These are phyloP conservation scores for Trichoderma asperelloides DNA, from an alignment of 495 filamentous ascomycete genomes.

Conservation along the genomic window DNA sequence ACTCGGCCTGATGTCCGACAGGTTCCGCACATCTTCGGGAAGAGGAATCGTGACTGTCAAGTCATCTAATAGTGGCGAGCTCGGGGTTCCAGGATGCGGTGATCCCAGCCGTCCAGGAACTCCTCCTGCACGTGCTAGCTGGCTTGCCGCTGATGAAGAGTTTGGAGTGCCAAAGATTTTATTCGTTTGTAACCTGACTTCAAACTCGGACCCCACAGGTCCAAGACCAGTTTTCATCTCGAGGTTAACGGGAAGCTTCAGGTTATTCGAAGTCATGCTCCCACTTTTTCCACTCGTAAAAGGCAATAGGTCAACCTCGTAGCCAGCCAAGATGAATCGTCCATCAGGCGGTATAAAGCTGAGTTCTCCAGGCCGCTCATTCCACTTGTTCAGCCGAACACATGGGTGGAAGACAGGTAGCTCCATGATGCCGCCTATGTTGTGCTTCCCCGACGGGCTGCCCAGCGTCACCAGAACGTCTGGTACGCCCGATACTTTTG, in stretches of 20 bases:
- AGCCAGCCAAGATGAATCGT: slow-evolving; percentile 87
- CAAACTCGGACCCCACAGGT: slow-evolving; percentile 68
- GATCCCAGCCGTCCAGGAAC: slow-evolving; percentile 33
- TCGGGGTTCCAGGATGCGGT: slow-evolving; percentile 33
- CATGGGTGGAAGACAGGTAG: slow-evolving; percentile 97
- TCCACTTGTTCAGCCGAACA: slow-evolving; percentile 78
- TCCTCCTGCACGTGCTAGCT: slow-evolving; percentile 38
- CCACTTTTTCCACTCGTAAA: slow-evolving; percentile 35
- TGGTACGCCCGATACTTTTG: slow-evolving; percentile 88
- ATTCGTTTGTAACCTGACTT: slow-evolving; percentile 67
- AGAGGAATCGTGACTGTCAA: slow-evolving; percentile 75
- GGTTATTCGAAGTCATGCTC: slow-evolving; percentile 39
- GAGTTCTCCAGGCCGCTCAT: slow-evolving; percentile 76
- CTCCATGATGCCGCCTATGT: slow-evolving; percentile 63
- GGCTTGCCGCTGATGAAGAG: slow-evolving; percentile 14
- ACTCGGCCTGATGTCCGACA: slow-evolving; percentile 75
- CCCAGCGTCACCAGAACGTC: slow-evolving; percentile 77
- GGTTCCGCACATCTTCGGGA: slow-evolving; percentile 69
- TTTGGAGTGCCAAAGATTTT: slow-evolving; percentile 48
- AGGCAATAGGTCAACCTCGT: slow-evolving; percentile 86
- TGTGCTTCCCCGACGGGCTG: slow-evolving; percentile 64
- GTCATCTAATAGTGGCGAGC: slow-evolving; percentile 64
- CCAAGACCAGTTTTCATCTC: slow-evolving; percentile 78
- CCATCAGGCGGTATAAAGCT: slow-evolving; percentile 95
- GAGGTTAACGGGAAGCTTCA: slow-evolving; percentile 72